Evolutionary conservation across 192 early-diverging fungal species (phyloP).

Genomic region (Gonapodya prolifera): DNA sequence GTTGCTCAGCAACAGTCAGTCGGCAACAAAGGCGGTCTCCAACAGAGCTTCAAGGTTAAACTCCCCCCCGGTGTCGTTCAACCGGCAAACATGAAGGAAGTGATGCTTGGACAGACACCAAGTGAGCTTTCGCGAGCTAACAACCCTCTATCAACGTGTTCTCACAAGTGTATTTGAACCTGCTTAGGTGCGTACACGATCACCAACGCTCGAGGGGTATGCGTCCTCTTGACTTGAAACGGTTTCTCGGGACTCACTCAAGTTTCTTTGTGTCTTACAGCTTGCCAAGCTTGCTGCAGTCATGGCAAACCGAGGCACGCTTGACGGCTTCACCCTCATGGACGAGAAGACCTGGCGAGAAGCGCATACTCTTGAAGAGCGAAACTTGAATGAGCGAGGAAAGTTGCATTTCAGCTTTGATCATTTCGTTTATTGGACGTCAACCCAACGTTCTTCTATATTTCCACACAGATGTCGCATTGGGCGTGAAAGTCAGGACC

Average conservation of each 20-base stretch:
- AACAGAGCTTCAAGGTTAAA: background rate
- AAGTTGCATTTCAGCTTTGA: no score
- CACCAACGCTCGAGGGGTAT: background rate
- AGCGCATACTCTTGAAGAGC: background rate
- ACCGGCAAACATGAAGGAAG: background rate
- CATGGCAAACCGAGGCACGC: background rate
- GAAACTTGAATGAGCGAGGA: no score
- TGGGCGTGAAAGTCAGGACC: background rate
- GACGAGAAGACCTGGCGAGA: background rate
- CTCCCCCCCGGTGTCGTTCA: background rate
- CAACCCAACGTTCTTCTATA: background rate
- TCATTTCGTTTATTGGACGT: background rate
- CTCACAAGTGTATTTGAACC: no score
- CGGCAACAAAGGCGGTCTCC: no score
- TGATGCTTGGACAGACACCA: background rate
- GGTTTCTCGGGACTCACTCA: no score
- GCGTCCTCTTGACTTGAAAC: no score
- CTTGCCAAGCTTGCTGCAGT: background rate
- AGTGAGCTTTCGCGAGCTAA: no score
- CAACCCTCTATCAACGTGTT: no score
- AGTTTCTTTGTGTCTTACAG: no score
- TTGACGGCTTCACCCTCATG: background rate
- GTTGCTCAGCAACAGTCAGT: no score
- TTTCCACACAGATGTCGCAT: background rate
- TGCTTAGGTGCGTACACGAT: no score